Evolutionary conservation across 2,329 filamentous ascomycete genomes (phyloP), one percentile per base, ranked within the genome.

Genomic region (Nemania sp.): DNA sequence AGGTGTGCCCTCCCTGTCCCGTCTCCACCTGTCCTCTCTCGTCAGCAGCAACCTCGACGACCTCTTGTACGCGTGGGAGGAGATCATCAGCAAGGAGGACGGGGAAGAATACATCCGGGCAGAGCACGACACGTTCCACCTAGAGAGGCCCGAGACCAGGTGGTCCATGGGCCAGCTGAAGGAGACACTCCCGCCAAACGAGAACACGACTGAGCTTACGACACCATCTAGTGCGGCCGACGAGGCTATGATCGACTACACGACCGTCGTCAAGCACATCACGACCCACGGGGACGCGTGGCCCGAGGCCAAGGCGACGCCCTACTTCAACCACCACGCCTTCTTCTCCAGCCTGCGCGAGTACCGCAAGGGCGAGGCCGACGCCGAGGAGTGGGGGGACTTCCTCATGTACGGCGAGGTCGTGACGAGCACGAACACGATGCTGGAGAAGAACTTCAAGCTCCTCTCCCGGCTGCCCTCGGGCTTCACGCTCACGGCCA

Each of bases 351-450:
- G 89, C 61, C 80, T 98, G 10, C 77, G 79, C 21, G 78, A 85
- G 25, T 96, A 92, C 71, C 86, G 90, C 29, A 73, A 73, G 5
- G 81, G 83, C 49, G 80, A 83, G 1, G 75, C 77, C 34, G 82
- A 85, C 47, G 82, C 86, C 0, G 79, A 84, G 3, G 78, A 84
- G 21, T 98, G 96, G 80, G 95, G 95, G 4, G 84, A 87, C 52
- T 79, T 84, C 52, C 76, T 99, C 3, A 80, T 98, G 65, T 98
- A 98, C 71, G 93, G 90, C 54, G 92, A 97, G 74, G 92, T 97
- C 6, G 83, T 97, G 15, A 97, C 94, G 2, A 96, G 92, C 73
- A 99, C 95, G 29, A 97, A 94, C 76, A 97, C 93, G 0, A 80
- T 98, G 5, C 82, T 97, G 6, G 95, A 98, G 71, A 97, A 95